These are phyloP conservation scores for Dipteronia sinensis DNA, from an alignment of 345 rosid genomes.

Conservation along the genomic window DNA sequence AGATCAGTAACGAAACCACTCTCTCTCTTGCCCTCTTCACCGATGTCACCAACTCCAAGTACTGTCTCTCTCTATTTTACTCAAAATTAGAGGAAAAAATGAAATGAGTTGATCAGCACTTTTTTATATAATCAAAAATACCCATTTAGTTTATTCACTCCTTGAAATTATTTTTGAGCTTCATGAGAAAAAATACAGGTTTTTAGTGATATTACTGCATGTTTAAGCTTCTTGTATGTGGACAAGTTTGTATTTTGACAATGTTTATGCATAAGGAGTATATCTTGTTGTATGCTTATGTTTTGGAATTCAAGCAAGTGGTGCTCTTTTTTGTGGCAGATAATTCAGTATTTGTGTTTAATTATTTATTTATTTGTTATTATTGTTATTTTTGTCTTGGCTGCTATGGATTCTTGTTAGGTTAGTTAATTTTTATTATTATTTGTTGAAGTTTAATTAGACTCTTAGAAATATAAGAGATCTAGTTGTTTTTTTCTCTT, in stretches of 20 bases:
- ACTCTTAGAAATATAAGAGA: background rate
- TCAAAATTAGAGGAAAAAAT: background rate
- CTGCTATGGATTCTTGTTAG: background rate
- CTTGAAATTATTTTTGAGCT: no score
- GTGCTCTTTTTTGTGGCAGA: background rate
- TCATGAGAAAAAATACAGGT: background rate
- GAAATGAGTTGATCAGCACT: background rate
- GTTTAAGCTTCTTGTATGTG: background rate
- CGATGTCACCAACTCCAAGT: conserved; percentile 82
- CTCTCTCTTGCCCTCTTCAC: conserved; percentile 68
- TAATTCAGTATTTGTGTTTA: background rate
- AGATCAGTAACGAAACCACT: conserved; percentile 43
- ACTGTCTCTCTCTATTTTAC: conserved; percentile 29
- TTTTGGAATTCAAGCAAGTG: background rate
- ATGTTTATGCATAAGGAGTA: background rate
- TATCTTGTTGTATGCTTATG: background rate
- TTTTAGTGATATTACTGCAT: background rate
- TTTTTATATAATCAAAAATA: background rate
- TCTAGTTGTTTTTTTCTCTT: background rate
- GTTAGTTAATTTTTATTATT: background rate
- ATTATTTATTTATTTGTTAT: background rate
- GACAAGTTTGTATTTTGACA: background rate
- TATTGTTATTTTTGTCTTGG: background rate
- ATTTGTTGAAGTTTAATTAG: background rate
- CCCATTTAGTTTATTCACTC: background rate